Conservation (phyloP, 75 land plant genomes). For the Sequoiadendron giganteum region DNA sequence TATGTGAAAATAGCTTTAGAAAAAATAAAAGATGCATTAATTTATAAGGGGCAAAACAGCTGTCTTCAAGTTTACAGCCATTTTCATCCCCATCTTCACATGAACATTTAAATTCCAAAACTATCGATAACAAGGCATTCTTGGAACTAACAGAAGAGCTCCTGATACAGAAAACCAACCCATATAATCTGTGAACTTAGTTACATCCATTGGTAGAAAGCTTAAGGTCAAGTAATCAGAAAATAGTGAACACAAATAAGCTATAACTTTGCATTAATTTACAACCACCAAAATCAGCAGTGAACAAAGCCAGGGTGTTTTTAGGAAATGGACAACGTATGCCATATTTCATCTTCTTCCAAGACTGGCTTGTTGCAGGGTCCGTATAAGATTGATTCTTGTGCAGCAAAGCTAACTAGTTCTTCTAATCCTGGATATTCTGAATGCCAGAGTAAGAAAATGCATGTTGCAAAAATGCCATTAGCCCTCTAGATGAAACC, state of each 20-base stretch:
- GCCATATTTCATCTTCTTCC: conserved; percentile 4
- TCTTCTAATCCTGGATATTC: not conserved
- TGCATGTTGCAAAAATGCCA: not conserved
- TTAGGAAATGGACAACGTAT: not conserved
- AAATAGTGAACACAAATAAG: not conserved
- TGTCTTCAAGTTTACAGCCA: not conserved
- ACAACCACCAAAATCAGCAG: conserved; percentile 4
- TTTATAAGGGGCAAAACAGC: not conserved
- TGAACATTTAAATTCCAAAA: not conserved
- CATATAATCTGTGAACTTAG: not conserved
- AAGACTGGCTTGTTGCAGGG: not conserved
- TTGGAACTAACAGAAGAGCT: not conserved
- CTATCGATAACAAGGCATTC: not conserved
- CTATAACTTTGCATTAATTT: conserved; percentile 11
- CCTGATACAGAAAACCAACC: conserved; percentile 11
- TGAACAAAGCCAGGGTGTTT: not conserved
- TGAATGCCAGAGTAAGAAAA: conserved; percentile 4
- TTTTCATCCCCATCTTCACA: not conserved
- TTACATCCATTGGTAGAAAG: not conserved
- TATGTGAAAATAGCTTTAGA: not conserved
- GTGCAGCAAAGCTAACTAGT: not conserved
- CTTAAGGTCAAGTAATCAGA: not conserved
- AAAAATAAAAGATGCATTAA: not conserved
- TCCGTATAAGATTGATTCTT: not conserved
- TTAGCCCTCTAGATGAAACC: not conserved